Percentiles rank a stretch among this genome's conserved stretches.
These are phyloP conservation scores for Camelina hispida DNA, from an alignment of 345 rosid genomes.

Conservation along the genomic window DNA sequence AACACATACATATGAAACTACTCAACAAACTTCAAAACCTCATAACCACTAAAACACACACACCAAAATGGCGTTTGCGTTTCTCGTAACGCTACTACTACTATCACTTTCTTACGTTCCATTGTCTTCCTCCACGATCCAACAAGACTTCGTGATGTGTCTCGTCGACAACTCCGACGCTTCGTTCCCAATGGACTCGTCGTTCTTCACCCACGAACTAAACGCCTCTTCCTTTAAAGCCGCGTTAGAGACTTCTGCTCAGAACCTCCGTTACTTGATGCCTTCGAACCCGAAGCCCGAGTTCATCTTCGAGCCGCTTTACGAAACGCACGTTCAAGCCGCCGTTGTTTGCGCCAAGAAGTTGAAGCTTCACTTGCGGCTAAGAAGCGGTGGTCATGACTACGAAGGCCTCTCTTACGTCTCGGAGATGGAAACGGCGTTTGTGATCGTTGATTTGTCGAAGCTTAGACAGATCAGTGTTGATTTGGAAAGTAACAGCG, in stretches of 20 bases:
- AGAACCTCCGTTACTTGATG: conserved; percentile 58
- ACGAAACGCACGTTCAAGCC: conserved; percentile 69
- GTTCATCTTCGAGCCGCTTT: conserved; percentile 61
- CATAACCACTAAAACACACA: conserved; percentile 16
- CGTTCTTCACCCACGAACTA: conserved; percentile 49
- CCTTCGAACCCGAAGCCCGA: conserved; percentile 64
- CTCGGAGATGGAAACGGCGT: conserved; percentile 58
- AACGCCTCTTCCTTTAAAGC: conserved; percentile 51
- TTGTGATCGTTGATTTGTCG: conserved; percentile 60
- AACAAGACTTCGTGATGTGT: conserved; percentile 57
- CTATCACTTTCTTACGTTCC: conserved; percentile 27
- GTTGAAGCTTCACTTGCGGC: conserved; percentile 54
- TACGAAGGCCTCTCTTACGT: conserved; percentile 74
- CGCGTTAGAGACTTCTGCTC: conserved; percentile 53
- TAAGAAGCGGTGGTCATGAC: conserved; percentile 81
- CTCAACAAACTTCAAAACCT: conserved; percentile 21
- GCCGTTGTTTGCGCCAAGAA: conserved; percentile 65
- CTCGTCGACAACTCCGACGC: conserved; percentile 48
- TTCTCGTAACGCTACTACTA: conserved; percentile 18
- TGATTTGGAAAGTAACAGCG: conserved; percentile 52
- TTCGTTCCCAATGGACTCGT: conserved; percentile 41
- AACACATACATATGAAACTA: conserved; percentile 27
- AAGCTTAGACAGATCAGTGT: conserved; percentile 61
- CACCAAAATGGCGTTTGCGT: conserved; percentile 34
- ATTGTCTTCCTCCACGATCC: conserved; percentile 38